These are phyloP conservation scores for Coprinopsis strossmayeri DNA, from an alignment of 768 basidiomycete species.

Conservation along the genomic window DNA sequence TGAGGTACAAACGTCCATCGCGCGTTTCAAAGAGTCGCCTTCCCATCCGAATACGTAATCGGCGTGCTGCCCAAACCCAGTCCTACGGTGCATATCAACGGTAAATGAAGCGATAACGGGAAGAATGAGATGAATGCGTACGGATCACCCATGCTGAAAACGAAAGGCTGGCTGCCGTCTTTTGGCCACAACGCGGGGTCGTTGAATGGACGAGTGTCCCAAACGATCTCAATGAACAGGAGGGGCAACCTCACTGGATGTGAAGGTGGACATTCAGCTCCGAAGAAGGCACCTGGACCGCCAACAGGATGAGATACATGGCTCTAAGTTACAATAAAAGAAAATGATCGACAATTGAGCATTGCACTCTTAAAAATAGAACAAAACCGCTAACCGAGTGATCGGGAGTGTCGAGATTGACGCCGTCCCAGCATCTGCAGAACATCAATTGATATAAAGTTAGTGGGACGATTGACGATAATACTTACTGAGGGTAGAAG, in stretches of 20 bases:
- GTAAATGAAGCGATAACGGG: neutral
- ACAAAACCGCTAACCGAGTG: conserved; percentile 1
- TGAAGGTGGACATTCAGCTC: conserved; percentile 4
- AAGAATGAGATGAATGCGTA: neutral
- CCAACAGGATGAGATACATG: conserved; percentile 8
- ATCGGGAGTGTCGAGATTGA: conserved; percentile 6
- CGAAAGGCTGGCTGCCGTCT: conserved; percentile 12
- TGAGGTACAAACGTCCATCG: conserved; percentile 7
- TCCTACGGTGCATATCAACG: neutral
- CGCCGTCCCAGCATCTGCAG: conserved; percentile 11
- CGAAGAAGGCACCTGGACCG: conserved; percentile 7
- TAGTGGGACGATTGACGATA: neutral
- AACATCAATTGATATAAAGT: neutral
- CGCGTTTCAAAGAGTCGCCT: conserved; percentile 8
- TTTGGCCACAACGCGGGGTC: conserved; percentile 7
- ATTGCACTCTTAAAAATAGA: no score
- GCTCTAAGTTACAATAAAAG: no score
- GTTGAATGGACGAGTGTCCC: conserved; percentile 14
- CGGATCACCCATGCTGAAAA: conserved; percentile 15
- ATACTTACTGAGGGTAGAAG: conserved; percentile 3
- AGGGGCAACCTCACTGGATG: conserved; percentile 11
- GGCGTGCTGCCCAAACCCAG: conserved; percentile 10
- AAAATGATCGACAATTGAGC: neutral
- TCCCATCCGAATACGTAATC: conserved; percentile 12
- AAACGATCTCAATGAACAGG: conserved; percentile 13